Evolutionary conservation across 2,329 filamentous ascomycete species (phyloP).

Genomic region (Stromatinia cepivora): DNA sequence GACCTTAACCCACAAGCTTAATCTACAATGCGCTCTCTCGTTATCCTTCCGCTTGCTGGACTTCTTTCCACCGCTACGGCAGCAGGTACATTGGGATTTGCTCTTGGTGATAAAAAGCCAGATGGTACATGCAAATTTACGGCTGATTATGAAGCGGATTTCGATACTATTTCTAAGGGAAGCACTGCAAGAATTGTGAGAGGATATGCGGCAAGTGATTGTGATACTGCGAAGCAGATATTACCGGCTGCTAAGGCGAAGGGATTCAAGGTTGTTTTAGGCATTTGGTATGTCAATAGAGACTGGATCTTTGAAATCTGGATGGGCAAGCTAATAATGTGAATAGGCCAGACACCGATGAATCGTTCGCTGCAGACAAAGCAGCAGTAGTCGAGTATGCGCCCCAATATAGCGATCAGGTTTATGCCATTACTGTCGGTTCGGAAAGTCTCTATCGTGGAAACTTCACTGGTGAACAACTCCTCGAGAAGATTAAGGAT

Average conservation of each 20-base stretch:
- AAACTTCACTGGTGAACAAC: constrained; percentile 61
- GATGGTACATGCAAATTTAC: constrained; percentile 62
- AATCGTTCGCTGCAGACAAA: constrained; percentile 62
- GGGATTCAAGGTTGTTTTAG: constrained; percentile 67
- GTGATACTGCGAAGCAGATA: constrained; percentile 61
- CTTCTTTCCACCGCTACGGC: constrained; percentile 46
- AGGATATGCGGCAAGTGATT: constrained; percentile 67
- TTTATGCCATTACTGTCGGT: constrained; percentile 70
- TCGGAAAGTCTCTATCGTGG: constrained; percentile 70
- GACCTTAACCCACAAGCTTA: constrained; percentile 21
- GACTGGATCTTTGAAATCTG: background rate
- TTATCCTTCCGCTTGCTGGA: constrained; percentile 45
- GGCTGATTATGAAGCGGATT: constrained; percentile 64
- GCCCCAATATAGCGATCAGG: constrained; percentile 53
- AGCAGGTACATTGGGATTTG: constrained; percentile 61
- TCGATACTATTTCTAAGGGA: constrained; percentile 55
- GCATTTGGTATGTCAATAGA: constrained; percentile 59
- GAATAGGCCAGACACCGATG: constrained; percentile 59
- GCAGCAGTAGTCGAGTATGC: constrained; percentile 54
- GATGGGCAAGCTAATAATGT: background rate
- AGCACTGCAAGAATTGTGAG: constrained; percentile 57
- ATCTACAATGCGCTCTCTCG: constrained; percentile 21
- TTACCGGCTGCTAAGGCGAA: constrained; percentile 65
- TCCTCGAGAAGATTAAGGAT: constrained; percentile 61
- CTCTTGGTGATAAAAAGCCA: constrained; percentile 63